Percentiles rank a stretch among this genome's conserved stretches.
Conservation (phyloP, 2,329 filamentous ascomycete species). For the Penicillium janthinellum region DNA sequence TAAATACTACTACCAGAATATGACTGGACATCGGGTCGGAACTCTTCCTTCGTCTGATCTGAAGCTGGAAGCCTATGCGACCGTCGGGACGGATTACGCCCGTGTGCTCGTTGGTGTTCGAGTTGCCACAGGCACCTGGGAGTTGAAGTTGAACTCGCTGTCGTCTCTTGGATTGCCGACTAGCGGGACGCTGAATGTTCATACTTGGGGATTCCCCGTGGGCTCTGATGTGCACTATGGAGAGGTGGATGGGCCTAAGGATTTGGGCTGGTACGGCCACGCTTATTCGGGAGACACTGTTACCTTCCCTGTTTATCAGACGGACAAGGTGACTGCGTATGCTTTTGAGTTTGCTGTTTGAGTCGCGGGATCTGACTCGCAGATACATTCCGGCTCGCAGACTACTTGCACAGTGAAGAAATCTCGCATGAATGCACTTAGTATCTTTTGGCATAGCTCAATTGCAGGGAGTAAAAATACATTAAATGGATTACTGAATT, state of each 20-base stretch:
- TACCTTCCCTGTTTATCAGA: neutral
- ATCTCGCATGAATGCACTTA: neutral
- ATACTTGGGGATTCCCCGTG: neutral
- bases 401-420: neutral
- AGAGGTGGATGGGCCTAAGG: neutral
- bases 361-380: neutral
- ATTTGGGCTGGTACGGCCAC: neutral
- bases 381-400: too few relatives aligned
- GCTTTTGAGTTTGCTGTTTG: neutral
- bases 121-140: neutral
- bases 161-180: neutral
- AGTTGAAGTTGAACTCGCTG: neutral
- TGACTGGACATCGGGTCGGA: neutral
- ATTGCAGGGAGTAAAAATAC: too few relatives aligned
- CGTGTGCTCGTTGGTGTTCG: neutral
- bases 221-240: neutral
- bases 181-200: neutral
- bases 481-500: too few relatives aligned
- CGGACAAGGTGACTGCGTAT: neutral
- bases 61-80: neutral
- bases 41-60: neutral
- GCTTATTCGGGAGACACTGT: neutral
- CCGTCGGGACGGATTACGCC: neutral
- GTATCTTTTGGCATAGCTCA: too few relatives aligned
- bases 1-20: neutral